A percentile compares a stretch with the other conserved stretches of the same genome.
Conservation (phyloP, 345 rosid genomes). For the Noccaea bulbosa region DNA sequence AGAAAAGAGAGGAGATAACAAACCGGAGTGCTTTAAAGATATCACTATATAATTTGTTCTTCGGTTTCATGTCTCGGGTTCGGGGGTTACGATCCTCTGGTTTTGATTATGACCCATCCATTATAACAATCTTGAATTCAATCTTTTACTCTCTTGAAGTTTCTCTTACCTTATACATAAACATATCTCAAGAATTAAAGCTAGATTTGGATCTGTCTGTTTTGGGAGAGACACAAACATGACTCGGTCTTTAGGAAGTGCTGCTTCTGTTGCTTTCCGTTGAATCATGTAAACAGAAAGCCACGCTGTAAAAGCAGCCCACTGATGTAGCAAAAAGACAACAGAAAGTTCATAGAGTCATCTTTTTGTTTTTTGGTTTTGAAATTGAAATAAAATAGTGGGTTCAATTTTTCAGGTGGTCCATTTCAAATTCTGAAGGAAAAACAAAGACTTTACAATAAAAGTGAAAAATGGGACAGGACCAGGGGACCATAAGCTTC, state of each 20-base stretch:
- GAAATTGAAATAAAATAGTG: neutral
- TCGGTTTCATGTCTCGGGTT: neutral
- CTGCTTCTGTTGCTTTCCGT: conserved; percentile 29
- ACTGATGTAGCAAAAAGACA: conserved; percentile 30
- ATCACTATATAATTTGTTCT: neutral
- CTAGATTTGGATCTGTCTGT: conserved; percentile 12
- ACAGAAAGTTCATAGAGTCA: conserved; percentile 21
- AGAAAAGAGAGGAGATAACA: neutral
- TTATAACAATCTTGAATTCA: neutral
- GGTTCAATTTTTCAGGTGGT: conserved; percentile 30
- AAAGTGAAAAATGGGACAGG: neutral
- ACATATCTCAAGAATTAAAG: conserved; percentile 5
- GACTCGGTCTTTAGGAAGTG: conserved; percentile 24
- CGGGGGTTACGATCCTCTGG: conserved; percentile 15
- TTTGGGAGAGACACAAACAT: conserved; percentile 27
- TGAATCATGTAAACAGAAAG: conserved; percentile 29
- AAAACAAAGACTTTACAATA: conserved; percentile 12
- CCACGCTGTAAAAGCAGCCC: conserved; percentile 38
- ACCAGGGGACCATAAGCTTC: conserved; percentile 36
- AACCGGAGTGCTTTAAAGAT: neutral
- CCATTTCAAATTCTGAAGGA: conserved; percentile 2
- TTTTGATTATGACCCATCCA: conserved; percentile 9
- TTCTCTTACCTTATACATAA: neutral
- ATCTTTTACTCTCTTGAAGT: neutral
- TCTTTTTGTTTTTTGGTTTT: conserved; percentile 24